Evolutionary conservation across 495 filamentous ascomycete genomes (phyloP).

Genomic region (Neurospora intermedia): DNA sequence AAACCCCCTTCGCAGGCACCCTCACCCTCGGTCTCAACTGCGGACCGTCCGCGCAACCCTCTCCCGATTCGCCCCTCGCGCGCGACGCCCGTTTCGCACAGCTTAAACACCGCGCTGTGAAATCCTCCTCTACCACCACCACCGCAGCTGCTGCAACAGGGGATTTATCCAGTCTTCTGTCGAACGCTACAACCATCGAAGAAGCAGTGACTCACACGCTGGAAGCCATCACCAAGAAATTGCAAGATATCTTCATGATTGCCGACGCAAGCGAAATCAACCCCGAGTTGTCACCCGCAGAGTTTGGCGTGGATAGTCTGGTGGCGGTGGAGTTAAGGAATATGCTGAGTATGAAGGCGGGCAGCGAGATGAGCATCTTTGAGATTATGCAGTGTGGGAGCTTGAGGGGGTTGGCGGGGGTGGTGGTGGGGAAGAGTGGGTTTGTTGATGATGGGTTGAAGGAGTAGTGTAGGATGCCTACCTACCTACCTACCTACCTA

Average conservation of each 20-base stretch:
- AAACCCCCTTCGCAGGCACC: constrained; percentile 12
- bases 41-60: constrained; percentile 6
- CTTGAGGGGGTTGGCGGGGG: constrained; percentile 15
- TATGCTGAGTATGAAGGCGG: constrained; percentile 26
- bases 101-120: constrained; percentile 6
- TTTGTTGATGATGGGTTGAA: background rate
- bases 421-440: constrained; percentile 14
- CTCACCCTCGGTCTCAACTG: constrained; percentile 16
- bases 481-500: no score
- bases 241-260: constrained; percentile 27
- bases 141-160: background rate
- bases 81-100: constrained; percentile 13
- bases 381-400: constrained; percentile 31
- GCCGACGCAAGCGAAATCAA: constrained; percentile 20
- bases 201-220: constrained; percentile 3
- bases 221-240: constrained; percentile 14
- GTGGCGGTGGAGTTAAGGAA: constrained; percentile 39
- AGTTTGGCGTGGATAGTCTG: constrained; percentile 37
- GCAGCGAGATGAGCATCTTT: constrained; percentile 30
- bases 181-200: no score
- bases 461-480: no score
- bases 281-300: constrained; percentile 11
- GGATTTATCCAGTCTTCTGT: constrained; percentile 5
- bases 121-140: background rate
- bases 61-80: background rate